These are phyloP conservation scores for Aurifilum marmelostoma DNA, from an alignment of 2,329 filamentous ascomycete species.

Conservation along the genomic window DNA sequence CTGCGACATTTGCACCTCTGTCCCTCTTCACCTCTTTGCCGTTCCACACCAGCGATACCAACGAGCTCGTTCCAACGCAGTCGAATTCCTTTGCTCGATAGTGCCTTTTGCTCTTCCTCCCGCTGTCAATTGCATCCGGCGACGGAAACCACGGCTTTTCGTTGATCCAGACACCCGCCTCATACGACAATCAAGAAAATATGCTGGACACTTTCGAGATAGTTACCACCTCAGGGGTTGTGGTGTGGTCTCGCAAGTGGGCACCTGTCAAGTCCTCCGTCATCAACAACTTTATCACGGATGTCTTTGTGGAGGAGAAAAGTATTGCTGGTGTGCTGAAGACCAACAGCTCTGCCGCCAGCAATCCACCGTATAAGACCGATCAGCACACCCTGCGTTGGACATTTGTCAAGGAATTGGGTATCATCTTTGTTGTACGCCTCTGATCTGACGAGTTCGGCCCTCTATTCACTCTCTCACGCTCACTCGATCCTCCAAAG, in stretches of 20 bases:
- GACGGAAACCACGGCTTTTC: not conserved
- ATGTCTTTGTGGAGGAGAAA: constrained; percentile 97
- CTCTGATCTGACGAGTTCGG: too few species aligned
- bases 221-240: constrained; percentile 91
- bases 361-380: constrained; percentile 78
- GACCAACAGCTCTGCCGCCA: constrained; percentile 60
- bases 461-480: not conserved
- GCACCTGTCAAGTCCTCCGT: constrained; percentile 77
- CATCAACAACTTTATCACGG: constrained; percentile 92
- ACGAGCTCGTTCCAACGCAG: not conserved
- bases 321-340: constrained; percentile 64
- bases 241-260: constrained; percentile 92
- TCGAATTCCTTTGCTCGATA: not conserved
- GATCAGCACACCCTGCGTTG: constrained; percentile 96
- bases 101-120: too few species aligned
- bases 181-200: constrained; percentile 31
- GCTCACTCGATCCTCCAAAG: constrained; percentile 23
- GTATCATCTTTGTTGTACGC: constrained; percentile 89
- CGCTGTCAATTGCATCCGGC: not conserved
- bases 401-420: constrained; percentile 89
- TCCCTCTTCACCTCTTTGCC: not conserved
- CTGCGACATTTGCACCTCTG: not conserved
- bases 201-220: constrained; percentile 99
- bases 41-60: not conserved
- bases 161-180: not conserved